Percentiles rank a stretch among this genome's conserved stretches.
Evolutionary conservation across 2,329 filamentous ascomycete genomes (phyloP).

Genomic region (Periconia digitata): DNA sequence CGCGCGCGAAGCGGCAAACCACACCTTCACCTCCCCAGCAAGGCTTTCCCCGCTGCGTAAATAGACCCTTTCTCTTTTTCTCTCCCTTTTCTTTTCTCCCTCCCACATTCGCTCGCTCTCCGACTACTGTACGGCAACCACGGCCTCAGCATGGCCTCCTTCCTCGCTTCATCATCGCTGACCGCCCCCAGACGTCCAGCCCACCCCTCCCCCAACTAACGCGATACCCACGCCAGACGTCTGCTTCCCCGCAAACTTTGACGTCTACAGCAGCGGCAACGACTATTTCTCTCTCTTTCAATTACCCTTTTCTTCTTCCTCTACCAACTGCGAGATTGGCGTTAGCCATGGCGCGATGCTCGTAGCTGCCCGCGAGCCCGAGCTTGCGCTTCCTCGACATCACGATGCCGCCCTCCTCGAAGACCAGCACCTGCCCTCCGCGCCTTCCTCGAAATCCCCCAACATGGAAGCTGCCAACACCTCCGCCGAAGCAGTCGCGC

Average conservation of each 20-base stretch:
- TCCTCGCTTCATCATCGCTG: too few relatives aligned
- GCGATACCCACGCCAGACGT: too few relatives aligned
- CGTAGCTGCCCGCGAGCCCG: constrained; percentile 25
- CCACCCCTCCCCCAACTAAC: too few relatives aligned
- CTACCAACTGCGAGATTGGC: not conserved
- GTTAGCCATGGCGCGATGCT: constrained; percentile 29
- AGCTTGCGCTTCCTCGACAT: constrained; percentile 9
- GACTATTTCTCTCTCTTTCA: not conserved
- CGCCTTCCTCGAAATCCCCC: constrained; percentile 18
- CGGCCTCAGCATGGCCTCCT: too few relatives aligned
- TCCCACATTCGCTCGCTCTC: too few relatives aligned
- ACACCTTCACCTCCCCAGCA: not conserved
- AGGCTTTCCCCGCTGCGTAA: not conserved
- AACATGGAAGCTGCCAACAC: constrained; percentile 32
- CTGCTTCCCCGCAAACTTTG: not conserved
- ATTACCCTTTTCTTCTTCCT: not conserved
- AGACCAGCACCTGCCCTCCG: constrained; percentile 20
- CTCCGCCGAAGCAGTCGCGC: constrained; percentile 14
- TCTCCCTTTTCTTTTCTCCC: too few relatives aligned
- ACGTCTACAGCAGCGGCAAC: not conserved
- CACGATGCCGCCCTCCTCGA: constrained; percentile 22
- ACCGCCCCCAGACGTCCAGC: too few relatives aligned
- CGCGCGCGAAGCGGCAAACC: not conserved
- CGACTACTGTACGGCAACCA: too few relatives aligned
- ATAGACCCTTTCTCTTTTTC: not conserved